Conservation (phyloP, 805 yeast species). For the Wickerhamiella brachini region DNA sequence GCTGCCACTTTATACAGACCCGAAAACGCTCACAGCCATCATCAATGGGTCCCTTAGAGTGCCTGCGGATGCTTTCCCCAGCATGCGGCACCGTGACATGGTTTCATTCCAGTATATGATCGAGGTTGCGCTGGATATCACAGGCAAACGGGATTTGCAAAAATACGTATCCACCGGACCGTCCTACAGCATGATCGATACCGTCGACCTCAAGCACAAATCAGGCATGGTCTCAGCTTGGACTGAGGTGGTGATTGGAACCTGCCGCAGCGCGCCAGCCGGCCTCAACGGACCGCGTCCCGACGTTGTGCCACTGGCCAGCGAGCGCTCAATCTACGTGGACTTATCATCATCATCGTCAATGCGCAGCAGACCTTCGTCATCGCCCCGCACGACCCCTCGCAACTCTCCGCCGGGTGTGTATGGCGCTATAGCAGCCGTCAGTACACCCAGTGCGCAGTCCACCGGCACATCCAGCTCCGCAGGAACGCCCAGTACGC, state of each 20-base stretch:
- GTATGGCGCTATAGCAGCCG: too few relatives aligned
- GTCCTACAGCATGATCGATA: conserved; percentile 35
- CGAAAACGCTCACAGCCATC: conserved; percentile 40
- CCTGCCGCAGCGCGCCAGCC: conserved; percentile 20
- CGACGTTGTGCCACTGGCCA: background rate
- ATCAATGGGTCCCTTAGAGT: conserved; percentile 51
- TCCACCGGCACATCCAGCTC: background rate
- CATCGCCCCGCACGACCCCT: background rate
- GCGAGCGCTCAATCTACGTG: conserved; percentile 1
- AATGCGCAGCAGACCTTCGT: background rate
- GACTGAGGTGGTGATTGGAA: conserved; percentile 69
- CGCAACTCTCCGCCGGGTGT: background rate
- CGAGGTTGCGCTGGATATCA: conserved; percentile 70
- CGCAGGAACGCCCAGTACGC: background rate
- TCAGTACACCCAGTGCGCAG: too few relatives aligned
- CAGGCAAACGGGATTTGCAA: conserved; percentile 38
- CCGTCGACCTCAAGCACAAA: conserved; percentile 61
- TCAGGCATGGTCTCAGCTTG: conserved; percentile 72
- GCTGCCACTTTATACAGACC: conserved; percentile 68
- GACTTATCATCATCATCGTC: conserved; percentile 1
- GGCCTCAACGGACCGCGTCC: background rate
- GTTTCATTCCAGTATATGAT: conserved; percentile 75
- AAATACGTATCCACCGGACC: conserved; percentile 13
- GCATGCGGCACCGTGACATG: conserved; percentile 54
- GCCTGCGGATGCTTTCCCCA: conserved; percentile 79